Percentiles rank a stretch among this genome's conserved stretches.
phyloP scores from a whole-genome alignment of 2,329 filamentous ascomycete species.

The Septoria petroselini region DNA sequence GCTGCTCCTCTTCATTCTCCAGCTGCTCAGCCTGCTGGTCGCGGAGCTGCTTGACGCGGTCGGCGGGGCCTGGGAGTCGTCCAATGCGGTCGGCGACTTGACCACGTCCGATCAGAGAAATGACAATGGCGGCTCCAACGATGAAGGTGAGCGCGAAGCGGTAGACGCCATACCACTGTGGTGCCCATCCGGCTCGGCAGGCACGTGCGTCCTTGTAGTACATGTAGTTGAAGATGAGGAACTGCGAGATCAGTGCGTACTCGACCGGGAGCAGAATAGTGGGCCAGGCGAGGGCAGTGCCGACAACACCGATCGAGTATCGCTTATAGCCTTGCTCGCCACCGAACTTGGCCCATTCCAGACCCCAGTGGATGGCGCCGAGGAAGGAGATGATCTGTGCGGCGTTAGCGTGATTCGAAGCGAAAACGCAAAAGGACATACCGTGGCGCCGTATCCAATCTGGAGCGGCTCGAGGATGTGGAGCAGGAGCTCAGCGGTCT shows the following conservation, averaged over 20 bases:
- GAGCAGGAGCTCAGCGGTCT: conserved; percentile 69
- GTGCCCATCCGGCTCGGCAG: conserved; percentile 71
- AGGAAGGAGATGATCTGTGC: conserved; percentile 83
- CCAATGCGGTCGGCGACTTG: conserved; percentile 63
- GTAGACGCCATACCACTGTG: conserved; percentile 82
- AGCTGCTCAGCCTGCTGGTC: conserved; percentile 32
- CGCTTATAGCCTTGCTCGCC: conserved; percentile 69
- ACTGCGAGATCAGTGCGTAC: conserved; percentile 81
- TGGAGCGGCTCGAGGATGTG: conserved; percentile 80
- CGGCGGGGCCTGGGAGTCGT: conserved; percentile 44
- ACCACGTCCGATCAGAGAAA: conserved; percentile 77
- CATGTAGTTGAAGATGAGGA: conserved; percentile 76
- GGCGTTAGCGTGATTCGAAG: not conserved
- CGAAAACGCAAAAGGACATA: no score
- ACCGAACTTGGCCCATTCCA: conserved; percentile 74
- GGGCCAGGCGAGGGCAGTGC: conserved; percentile 82
- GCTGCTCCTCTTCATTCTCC: conserved; percentile 36
- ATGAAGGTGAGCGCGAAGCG: conserved; percentile 90
- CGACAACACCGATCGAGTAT: conserved; percentile 77
- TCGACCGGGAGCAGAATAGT: conserved; percentile 80
- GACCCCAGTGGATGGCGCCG: conserved; percentile 88
- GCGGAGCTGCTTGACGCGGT: conserved; percentile 51
- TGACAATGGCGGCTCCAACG: conserved; percentile 76
- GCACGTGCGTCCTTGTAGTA: conserved; percentile 82
- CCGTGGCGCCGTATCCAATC: conserved; percentile 83